These are phyloP conservation scores for Umbelopsis sp. DNA, from an alignment of 371 early-diverging fungal genomes.

Conservation along the genomic window DNA sequence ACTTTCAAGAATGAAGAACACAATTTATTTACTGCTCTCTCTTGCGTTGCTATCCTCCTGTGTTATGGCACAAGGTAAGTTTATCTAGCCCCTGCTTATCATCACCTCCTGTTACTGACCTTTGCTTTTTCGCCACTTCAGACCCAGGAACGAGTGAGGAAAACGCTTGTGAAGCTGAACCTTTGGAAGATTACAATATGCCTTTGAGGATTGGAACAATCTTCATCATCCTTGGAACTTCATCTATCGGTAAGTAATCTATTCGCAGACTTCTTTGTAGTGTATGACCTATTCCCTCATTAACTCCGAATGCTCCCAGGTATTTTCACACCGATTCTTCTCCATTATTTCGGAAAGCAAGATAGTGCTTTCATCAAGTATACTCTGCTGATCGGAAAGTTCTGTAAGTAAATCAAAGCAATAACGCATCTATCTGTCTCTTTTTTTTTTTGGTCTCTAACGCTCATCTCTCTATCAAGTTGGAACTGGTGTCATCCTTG, in stretches of 20 bases:
- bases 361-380: slow-evolving; percentile 34
- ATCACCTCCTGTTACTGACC: background rate
- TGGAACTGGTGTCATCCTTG: slow-evolving; percentile 81
- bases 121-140: background rate
- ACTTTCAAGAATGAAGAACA: background rate
- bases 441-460: background rate
- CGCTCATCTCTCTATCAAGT: slow-evolving; percentile 30
- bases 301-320: slow-evolving; percentile 28
- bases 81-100: background rate
- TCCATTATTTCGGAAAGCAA: slow-evolving; percentile 36
- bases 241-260: slow-evolving; percentile 30
- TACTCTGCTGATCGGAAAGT: slow-evolving; percentile 45
- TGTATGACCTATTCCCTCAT: background rate
- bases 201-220: slow-evolving; percentile 35
- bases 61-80: background rate
- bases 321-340: slow-evolving; percentile 43
- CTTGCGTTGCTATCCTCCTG: background rate
- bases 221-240: slow-evolving; percentile 36
- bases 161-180: slow-evolving; percentile 28
- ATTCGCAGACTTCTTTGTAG: background rate
- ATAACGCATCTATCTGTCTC: too few species aligned
- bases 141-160: background rate
- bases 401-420: slow-evolving; percentile 38
- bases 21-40: background rate
- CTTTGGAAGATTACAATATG: slow-evolving; percentile 38